Base-by-base conservation (phyloP, 208 protist species). In the Trypanosoma vivax region DNA sequence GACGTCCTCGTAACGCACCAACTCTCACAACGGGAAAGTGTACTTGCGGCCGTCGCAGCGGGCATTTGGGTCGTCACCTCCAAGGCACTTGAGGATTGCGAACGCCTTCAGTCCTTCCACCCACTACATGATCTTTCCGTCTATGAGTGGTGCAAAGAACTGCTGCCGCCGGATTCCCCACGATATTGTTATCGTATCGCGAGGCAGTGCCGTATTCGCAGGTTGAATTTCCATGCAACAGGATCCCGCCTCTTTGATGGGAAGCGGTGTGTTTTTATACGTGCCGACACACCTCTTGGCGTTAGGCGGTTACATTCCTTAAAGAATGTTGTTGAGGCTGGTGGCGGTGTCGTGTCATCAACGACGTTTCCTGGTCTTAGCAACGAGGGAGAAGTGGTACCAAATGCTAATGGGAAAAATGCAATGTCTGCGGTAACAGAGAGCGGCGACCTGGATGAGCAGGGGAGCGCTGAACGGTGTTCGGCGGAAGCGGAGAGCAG, bases 1-100 rank as follows among this genome's bases (percentile, higher is more conserved):
- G 72, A 83, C 56, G 60, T 86, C 11, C 49, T 88, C 13, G 79
- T 88, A 4, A 73, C 83, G 6, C 76, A 91, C 50, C 63, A 85
- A 29, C 28, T 88, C 5, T 76, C 39, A 21, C 64, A 73, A 21
- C 76, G 83, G 1, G 79, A 87, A 54, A 86, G 70, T 35, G 69
- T 91, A 23, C 72, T 91, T 30, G 60, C 74, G 1, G 79, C 79
- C n/a, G 61, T 88, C 0, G 79, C 68, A 5, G 61, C 49, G 0
- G 83, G 83, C 14, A 48, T 74, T 42, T 87, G 70, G 73, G 60
- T 87, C 5, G 65, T 87, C 33, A 70, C 57, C 23, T 69, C 75
- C 3, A 54, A 69, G 16, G 72, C 61, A 21, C 40, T 90, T 3
- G 51, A 77, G 24, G 70, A 72, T 48, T 65, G 50, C 29, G 40